These are phyloP conservation scores for Talaromyces borbonicus DNA, from an alignment of 495 filamentous ascomycete species.

Conservation along the genomic window DNA sequence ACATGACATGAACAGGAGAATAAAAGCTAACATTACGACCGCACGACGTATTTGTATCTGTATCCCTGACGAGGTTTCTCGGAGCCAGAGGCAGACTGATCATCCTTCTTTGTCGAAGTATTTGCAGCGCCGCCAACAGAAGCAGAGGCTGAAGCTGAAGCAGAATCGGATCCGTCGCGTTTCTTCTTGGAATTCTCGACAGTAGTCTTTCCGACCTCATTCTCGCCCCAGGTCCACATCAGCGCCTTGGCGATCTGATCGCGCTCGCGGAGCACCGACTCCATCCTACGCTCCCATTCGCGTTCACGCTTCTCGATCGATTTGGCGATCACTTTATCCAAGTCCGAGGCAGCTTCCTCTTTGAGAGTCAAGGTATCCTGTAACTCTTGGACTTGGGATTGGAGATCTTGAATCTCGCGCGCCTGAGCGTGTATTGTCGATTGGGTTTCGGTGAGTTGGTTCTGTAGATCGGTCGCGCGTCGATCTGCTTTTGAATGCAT, in stretches of 20 bases:
- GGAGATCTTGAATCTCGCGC: slow-evolving; percentile 20
- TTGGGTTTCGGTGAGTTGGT: slow-evolving; percentile 26
- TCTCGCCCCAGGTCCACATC: slow-evolving; percentile 40
- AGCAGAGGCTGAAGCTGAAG: background rate
- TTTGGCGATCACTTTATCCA: slow-evolving; percentile 33
- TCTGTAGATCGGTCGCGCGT: slow-evolving; percentile 32
- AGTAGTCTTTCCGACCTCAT: slow-evolving; percentile 27
- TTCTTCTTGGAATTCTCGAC: slow-evolving; percentile 13
- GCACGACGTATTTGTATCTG: slow-evolving; percentile 32
- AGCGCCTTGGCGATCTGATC: slow-evolving; percentile 43
- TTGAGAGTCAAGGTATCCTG: slow-evolving; percentile 28
- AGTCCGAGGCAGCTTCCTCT: slow-evolving; percentile 29
- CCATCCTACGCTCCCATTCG: slow-evolving; percentile 41
- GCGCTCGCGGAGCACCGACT: slow-evolving; percentile 46
- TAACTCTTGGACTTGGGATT: slow-evolving; percentile 23
- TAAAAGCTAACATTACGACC: background rate
- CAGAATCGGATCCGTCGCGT: slow-evolving; percentile 12
- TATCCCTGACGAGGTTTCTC: slow-evolving; percentile 32
- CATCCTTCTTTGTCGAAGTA: slow-evolving; percentile 16
- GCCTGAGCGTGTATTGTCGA: slow-evolving; percentile 14
- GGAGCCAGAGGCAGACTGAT: too few species aligned
- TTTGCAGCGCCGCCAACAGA: background rate
- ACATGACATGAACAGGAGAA: background rate
- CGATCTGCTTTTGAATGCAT: slow-evolving; percentile 31
- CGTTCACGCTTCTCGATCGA: slow-evolving; percentile 39